Base-by-base conservation (phyloP, 1,139 yeast species). In the Taphrina sp. region DNA sequence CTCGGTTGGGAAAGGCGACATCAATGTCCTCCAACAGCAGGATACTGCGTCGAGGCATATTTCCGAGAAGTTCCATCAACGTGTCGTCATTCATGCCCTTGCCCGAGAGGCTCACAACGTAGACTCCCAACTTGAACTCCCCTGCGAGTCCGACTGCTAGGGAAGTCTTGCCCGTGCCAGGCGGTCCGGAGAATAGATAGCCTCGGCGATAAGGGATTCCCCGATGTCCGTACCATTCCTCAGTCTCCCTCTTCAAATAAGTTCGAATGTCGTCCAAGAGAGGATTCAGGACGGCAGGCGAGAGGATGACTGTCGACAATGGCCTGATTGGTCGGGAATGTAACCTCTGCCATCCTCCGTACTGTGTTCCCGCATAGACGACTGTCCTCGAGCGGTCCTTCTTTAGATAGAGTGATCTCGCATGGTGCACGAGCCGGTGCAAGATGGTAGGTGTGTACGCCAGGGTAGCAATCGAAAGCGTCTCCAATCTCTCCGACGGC, bases 171-270 rank as follows among this genome's bases (percentile, higher is more conserved):
- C 99, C 99, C 62, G 94, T 83, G 0, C 99, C 99, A 0, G 98
- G 98, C 0, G 99, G 98, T 0, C 99, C 99, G 69, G 87, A 90
- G 34, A 92, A 72, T 52, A 92, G 74, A 67, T 92, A 94, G 0
- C 99, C 99, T 65, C 99, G 76, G 68, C 99, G 79, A 67, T 92
- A 92, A 0, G 99, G 99, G 59, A 94, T 92, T 14, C 99, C 99
- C 62, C 99, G 74, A 60, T 86, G 86, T 62, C 87, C 86, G 68
- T 92, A 94, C 98, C 99, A 92, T 59, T 80, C 77, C 1, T 96
- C 56, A 12, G 49, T 52, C 22, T 39, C 94, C 62, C 87, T 81
- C 20, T 68, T 65, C 66, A 92, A 73, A 66, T 92, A 92, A 67
- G 88, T 96, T 52, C 75, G 72, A 1, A 92, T 90, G 65, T 92